Evolutionary conservation across 2,329 filamentous ascomycete genomes (phyloP).

Genomic region (Colletotrichum aenigma): DNA sequence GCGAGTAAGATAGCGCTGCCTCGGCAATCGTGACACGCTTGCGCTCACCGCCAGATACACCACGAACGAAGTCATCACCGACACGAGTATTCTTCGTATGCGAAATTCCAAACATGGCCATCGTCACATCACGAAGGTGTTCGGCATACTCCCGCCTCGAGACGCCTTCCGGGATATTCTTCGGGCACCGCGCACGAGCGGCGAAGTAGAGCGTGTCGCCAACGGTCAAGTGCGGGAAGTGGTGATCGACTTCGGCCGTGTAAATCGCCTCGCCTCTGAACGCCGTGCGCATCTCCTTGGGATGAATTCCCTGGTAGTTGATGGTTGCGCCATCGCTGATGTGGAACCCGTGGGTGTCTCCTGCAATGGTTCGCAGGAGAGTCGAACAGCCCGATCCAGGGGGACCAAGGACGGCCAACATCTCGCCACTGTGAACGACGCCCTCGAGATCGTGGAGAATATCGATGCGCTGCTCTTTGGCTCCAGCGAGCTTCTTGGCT

Average conservation of each 20-base stretch:
- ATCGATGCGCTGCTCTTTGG: conserved; percentile 39
- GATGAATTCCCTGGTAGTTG: conserved; percentile 19
- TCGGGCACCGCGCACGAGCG: conserved; percentile 57
- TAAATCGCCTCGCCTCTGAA: conserved; percentile 67
- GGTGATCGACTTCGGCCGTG: conserved; percentile 68
- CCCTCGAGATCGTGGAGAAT: conserved; percentile 58
- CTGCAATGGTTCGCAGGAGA: conserved; percentile 68
- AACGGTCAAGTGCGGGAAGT: conserved; percentile 64
- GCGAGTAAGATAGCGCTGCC: conserved; percentile 30
- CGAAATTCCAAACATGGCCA: conserved; percentile 59
- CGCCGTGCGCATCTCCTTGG: conserved; percentile 12
- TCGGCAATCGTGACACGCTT: conserved; percentile 43
- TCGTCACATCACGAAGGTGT: conserved; percentile 56
- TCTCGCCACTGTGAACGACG: conserved; percentile 58
- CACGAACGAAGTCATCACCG: conserved; percentile 58
- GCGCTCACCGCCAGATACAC: conserved; percentile 58
- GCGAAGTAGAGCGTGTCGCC: conserved; percentile 67
- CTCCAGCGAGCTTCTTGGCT: conserved; percentile 29
- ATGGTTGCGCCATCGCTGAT: conserved; percentile 2
- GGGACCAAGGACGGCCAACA: conserved; percentile 61
- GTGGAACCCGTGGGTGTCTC: conserved; percentile 66
- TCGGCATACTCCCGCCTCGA: conserved; percentile 43
- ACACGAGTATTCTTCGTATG: conserved; percentile 59
- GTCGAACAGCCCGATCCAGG: conserved; percentile 67
- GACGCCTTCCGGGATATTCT: conserved; percentile 50